Base-by-base conservation (phyloP, 768 basidiomycete genomes). In the Daedaleopsis sinensis region DNA sequence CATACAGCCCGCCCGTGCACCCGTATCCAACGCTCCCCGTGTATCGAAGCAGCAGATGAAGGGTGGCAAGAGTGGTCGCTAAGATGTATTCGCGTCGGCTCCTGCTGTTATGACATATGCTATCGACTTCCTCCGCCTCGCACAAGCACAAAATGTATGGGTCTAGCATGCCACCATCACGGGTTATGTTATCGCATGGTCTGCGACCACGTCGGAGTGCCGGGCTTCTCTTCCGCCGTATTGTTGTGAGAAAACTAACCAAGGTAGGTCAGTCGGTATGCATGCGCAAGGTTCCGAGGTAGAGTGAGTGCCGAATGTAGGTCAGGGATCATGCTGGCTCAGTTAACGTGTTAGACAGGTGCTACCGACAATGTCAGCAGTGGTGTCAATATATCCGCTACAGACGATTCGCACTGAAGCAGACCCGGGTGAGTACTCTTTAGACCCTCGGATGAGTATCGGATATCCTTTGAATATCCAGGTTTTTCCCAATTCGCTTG, bases 21-120 rank as follows among this genome's bases (percentile, higher is more conserved):
- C 76, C 42, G 82, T 77, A 15, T 74, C 87, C 53, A 75, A 81
- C 43, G 92, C 78, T 57, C 93, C 94, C 70, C 94, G 89, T 79
- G 87, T 96, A 47, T 93, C 93, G 72, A 98, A 96, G 81, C 94
- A 96, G 78, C 90, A 91, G 79, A 94, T 94, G 89, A 96, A 95
- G 84, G 94, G 93, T 73, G 85, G 88, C 71, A 90, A 90, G 80
- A 84, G 85, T 57, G 86, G 88, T 61, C 85, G 89, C 80, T 90
- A 74, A 42, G 87, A 63, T 58, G 64, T 48, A 49, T 32, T 51
- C 24, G 50, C 62, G 44, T 58, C 49, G 54, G 32, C 38, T 37
- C 38, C 52, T 57, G 55, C 55, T 38, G 63, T 68, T 62, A 66
- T 67, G 59, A 58, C 59, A 53, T 61, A 71, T 69, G 68, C 68